phyloP scores from a whole-genome alignment of 257 asterid species.

The Lycium ferocissimum region DNA sequence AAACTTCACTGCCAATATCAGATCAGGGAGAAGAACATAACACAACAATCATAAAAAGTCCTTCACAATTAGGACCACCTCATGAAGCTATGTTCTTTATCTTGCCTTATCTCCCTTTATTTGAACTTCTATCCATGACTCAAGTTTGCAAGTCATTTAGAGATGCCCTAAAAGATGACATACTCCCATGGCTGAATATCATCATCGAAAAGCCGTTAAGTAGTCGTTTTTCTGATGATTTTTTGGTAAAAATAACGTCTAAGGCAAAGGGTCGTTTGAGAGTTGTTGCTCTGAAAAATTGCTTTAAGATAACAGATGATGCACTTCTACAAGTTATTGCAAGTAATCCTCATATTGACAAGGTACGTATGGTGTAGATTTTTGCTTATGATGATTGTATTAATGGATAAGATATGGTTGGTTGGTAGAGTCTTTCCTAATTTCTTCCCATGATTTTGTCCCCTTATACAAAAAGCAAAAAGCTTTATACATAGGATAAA shows the following conservation, averaged over 20 bases:
- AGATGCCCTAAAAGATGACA: conserved; percentile 63
- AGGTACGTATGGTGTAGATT: conserved; percentile 47
- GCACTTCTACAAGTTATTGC: conserved; percentile 53
- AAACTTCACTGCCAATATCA: no score
- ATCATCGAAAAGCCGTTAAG: conserved; percentile 61
- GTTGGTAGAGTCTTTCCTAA: conserved; percentile 35
- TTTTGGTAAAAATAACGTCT: conserved; percentile 54
- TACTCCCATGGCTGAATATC: conserved; percentile 71
- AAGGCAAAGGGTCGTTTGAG: conserved; percentile 60
- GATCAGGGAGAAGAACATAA: not conserved
- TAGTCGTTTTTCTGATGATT: conserved; percentile 49
- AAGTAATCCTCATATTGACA: conserved; percentile 59
- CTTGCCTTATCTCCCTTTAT: conserved; percentile 67
- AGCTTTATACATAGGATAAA: no score
- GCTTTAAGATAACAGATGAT: conserved; percentile 63
- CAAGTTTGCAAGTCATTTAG: conserved; percentile 71
- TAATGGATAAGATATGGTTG: conserved; percentile 49
- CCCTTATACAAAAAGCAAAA: no score
- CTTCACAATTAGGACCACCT: conserved; percentile 42
- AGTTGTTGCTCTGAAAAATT: conserved; percentile 59
- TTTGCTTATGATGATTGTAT: not conserved
- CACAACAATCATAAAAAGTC: not conserved
- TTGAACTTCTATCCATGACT: conserved; percentile 56
- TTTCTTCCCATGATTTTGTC: no score
- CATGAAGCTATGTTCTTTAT: conserved; percentile 72